Evolutionary conservation across 805 yeast species (phyloP).

Genomic region (Ogataea paraovalis): DNA sequence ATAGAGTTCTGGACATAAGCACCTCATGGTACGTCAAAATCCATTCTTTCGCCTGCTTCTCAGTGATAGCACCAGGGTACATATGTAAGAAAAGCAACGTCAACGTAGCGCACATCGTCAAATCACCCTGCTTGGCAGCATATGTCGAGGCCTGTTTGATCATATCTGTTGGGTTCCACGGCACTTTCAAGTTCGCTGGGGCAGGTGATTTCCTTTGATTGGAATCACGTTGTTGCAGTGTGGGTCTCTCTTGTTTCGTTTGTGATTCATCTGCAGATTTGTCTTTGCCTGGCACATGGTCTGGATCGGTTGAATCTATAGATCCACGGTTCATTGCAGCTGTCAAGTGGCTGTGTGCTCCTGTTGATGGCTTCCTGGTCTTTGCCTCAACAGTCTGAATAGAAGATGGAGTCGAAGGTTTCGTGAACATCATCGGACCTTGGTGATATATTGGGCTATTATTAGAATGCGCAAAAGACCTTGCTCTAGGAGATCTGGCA

Average conservation of each 20-base stretch:
- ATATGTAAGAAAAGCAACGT: constrained; percentile 47
- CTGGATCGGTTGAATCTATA: background rate
- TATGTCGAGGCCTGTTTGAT: constrained; percentile 50
- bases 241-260: background rate
- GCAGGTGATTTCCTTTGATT: background rate
- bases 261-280: constrained; percentile 2
- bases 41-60: constrained; percentile 48
- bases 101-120: constrained; percentile 55
- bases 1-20: constrained; percentile 46
- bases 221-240: background rate
- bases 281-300: background rate
- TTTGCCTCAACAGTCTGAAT: background rate
- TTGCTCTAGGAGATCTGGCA: background rate
- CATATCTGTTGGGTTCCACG: constrained; percentile 56
- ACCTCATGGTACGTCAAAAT: constrained; percentile 50
- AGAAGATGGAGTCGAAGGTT: background rate
- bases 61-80: constrained; percentile 30
- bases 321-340: constrained; percentile 20
- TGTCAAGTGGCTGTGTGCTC: constrained; percentile 28
- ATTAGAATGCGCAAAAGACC: constrained; percentile 1
- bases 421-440: background rate
- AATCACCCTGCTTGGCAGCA: constrained; percentile 59
- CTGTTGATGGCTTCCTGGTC: constrained; percentile 18
- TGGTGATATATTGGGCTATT: constrained; percentile 7
- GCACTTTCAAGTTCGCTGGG: constrained; percentile 25